A percentile compares a stretch with the other conserved stretches of the same genome.
phyloP scores from a whole-genome alignment of 1,284 basidiomycete species.

The Gomphus sp. region DNA sequence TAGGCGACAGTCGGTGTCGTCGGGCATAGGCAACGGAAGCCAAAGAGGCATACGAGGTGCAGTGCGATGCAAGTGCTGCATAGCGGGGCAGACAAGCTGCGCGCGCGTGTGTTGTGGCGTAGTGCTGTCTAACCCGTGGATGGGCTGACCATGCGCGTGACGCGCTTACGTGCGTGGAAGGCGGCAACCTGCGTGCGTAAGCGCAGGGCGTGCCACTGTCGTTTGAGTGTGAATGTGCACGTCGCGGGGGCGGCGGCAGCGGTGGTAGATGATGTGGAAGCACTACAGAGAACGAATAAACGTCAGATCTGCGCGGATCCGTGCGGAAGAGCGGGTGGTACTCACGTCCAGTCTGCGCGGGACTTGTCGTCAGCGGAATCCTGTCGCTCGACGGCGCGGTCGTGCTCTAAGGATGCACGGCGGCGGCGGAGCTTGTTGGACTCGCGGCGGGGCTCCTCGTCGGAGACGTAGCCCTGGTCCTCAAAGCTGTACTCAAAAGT shows the following conservation, averaged over 20 bases:
- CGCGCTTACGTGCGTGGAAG: slow-evolving; percentile 6
- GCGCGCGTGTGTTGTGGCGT: neutral
- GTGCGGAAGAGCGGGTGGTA: neutral
- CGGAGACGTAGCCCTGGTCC: neutral
- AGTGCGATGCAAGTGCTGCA: too few relatives aligned
- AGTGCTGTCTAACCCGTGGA: neutral
- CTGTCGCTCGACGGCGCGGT: neutral
- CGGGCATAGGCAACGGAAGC: neutral
- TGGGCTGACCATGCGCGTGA: neutral
- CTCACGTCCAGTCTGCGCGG: neutral
- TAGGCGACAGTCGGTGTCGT: too few relatives aligned
- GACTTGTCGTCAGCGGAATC: neutral
- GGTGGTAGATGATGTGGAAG: too few relatives aligned
- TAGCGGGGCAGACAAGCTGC: neutral
- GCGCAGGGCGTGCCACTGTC: slow-evolving; percentile 6
- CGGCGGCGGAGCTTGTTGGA: slow-evolving; percentile 2
- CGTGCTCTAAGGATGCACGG: neutral
- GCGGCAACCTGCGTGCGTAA: slow-evolving; percentile 9
- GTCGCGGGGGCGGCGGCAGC: too few relatives aligned
- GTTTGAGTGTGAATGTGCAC: neutral
- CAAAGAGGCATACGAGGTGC: neutral
- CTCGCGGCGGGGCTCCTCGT: slow-evolving; percentile 4
- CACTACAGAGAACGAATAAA: neutral
- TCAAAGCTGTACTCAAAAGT: neutral
- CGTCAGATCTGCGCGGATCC: neutral